Conservation (phyloP, 371 early-diverging fungal species). For the Phascolomyces articulosus region DNA sequence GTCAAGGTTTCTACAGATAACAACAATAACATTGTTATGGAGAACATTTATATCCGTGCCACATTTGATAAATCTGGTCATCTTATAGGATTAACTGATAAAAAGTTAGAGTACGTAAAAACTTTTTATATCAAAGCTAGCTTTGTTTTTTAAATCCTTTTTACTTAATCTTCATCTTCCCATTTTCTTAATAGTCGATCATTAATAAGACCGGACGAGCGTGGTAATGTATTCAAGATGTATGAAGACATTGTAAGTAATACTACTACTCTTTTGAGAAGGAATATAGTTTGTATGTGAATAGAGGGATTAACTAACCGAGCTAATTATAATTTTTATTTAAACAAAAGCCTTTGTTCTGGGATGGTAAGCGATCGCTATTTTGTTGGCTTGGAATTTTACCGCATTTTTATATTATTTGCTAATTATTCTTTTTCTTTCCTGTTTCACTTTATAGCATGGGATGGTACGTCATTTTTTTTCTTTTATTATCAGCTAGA, state of each 20-base stretch:
- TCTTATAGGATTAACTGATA: conserved; percentile 68
- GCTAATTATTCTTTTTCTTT: background rate
- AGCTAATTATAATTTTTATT: background rate
- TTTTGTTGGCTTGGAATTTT: too few relatives aligned
- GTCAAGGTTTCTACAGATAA: conserved; percentile 40
- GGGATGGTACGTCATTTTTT: conserved; percentile 39
- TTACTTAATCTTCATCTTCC: background rate
- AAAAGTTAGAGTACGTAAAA: conserved; percentile 40
- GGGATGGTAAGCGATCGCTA: conserved; percentile 94
- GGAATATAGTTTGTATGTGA: too few relatives aligned
- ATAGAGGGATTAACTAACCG: too few relatives aligned
- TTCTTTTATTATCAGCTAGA: background rate
- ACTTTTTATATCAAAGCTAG: too few relatives aligned
- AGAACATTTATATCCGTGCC: conserved; percentile 72
- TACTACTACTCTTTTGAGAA: too few relatives aligned
- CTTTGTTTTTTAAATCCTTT: background rate
- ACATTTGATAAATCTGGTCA: conserved; percentile 75
- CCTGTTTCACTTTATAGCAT: too few relatives aligned
- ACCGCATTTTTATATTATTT: too few relatives aligned
- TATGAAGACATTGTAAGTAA: conserved; percentile 81
- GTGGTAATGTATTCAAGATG: conserved; percentile 79
- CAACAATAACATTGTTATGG: conserved; percentile 57
- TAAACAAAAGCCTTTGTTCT: conserved; percentile 64
- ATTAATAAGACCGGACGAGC: conserved; percentile 63
- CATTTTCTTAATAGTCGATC: conserved; percentile 80